Evolutionary conservation across 441 rosid species (phyloP).

Genomic region (Biscutella auriculata): DNA sequence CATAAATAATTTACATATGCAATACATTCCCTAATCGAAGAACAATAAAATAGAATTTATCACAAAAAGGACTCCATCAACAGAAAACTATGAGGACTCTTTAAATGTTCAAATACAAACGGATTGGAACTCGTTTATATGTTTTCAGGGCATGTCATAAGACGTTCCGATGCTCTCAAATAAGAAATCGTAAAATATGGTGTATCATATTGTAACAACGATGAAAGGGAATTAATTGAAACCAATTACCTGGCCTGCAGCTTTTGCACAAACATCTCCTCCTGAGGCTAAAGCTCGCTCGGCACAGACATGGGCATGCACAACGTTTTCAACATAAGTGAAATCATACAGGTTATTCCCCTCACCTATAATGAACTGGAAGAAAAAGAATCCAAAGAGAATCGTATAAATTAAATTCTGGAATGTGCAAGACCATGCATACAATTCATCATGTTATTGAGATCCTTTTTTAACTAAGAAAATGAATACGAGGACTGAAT

Average conservation of each 20-base stretch:
- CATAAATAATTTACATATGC: not conserved
- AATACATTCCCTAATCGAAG: not conserved
- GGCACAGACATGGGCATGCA: slow-evolving; percentile 87
- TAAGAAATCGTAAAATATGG: not conserved
- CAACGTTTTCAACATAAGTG: slow-evolving; percentile 89
- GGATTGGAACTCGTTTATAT: not conserved
- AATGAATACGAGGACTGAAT: not conserved
- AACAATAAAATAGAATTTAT: too few relatives aligned
- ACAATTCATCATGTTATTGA: not conserved
- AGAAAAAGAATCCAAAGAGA: slow-evolving; percentile 10
- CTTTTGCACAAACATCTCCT: slow-evolving; percentile 55
- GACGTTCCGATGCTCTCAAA: not conserved
- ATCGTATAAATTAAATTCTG: not conserved
- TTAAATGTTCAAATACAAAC: not conserved
- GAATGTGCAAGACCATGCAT: not conserved
- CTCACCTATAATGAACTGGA: slow-evolving; percentile 83
- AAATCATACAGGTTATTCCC: slow-evolving; percentile 75
- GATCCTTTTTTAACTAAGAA: not conserved
- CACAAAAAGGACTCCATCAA: too few relatives aligned
- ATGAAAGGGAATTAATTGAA: slow-evolving; percentile 8
- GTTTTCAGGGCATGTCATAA: not conserved
- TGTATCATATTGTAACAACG: not conserved
- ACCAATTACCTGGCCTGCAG: slow-evolving; percentile 73
- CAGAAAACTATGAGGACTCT: too few relatives aligned
- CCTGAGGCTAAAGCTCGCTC: slow-evolving; percentile 82